phyloP scores from a whole-genome alignment of 345 rosid species.

The Firmiana major region DNA sequence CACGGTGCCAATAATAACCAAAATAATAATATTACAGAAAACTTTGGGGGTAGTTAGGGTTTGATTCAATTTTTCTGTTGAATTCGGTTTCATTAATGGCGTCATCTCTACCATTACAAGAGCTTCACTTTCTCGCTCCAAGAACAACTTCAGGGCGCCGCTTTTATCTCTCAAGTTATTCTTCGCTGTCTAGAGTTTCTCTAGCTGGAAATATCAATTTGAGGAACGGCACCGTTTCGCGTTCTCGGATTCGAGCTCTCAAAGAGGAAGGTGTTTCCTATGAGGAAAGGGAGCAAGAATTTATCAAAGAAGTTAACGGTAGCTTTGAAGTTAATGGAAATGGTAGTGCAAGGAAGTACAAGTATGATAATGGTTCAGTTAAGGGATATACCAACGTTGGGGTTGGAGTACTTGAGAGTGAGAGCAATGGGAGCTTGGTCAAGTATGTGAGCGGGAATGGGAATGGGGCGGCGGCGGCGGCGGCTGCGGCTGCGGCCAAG shows the following conservation, averaged over 20 bases:
- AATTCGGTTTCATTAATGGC: constrained; percentile 36
- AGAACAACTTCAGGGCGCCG: constrained; percentile 24
- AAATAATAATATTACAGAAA: constrained; percentile 8
- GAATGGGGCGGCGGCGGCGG: constrained; percentile 39
- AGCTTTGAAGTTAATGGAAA: constrained; percentile 4
- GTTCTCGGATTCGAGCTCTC: constrained; percentile 40
- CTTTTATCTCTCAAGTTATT: constrained; percentile 19
- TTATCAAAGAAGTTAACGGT: constrained; percentile 11
- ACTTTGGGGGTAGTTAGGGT: constrained; percentile 25
- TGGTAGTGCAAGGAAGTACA: constrained; percentile 3
- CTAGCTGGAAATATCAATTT: constrained; percentile 15
- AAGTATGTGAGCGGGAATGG: constrained; percentile 63
- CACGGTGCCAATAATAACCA: not conserved
- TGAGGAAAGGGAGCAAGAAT: constrained; percentile 12
- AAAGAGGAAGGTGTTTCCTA: constrained; percentile 40
- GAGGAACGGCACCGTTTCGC: constrained; percentile 7
- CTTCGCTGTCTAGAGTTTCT: constrained; percentile 26
- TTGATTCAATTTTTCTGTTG: not conserved
- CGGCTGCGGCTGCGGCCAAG: constrained; percentile 18
- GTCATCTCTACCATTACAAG: constrained; percentile 40
- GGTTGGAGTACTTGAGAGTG: constrained; percentile 16
- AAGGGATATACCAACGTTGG: constrained; percentile 29
- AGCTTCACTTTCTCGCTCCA: constrained; percentile 43
- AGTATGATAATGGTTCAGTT: not conserved
- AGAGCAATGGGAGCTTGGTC: constrained; percentile 53